A percentile compares a stretch with the other conserved stretches of the same genome.
Conservation (phyloP, 2,329 filamentous ascomycete genomes). For the Colletotrichum horii region DNA sequence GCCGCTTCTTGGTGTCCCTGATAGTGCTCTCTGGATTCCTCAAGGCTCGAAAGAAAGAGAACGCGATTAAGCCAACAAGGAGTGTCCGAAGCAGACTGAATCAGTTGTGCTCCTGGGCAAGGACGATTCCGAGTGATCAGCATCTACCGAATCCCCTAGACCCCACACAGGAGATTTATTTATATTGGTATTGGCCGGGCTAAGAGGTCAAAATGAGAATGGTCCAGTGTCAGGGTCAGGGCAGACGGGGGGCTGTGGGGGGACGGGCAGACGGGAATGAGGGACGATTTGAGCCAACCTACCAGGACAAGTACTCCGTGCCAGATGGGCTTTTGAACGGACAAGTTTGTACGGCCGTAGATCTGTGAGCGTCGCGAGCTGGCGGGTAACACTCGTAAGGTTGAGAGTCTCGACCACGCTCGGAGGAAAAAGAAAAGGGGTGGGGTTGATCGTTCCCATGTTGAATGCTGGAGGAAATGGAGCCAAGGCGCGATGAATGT, state of each 20-base stretch:
- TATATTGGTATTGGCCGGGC: constrained; percentile 13
- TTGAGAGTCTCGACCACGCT: not conserved
- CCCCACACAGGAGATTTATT: constrained; percentile 16
- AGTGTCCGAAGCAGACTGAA: constrained; percentile 4
- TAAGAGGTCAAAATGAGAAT: not conserved
- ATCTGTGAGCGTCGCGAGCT: not conserved
- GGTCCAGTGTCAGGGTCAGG: not conserved
- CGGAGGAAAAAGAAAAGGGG: not conserved
- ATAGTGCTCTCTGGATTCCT: not conserved
- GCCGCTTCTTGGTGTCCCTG: not conserved
- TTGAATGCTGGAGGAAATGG: not conserved
- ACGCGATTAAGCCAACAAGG: not conserved
- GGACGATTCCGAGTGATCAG: constrained; percentile 15
- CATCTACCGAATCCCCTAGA: constrained; percentile 11
- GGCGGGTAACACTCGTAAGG: not conserved
- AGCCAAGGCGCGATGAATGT: not conserved
- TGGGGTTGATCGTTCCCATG: not conserved
- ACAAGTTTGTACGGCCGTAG: not conserved
- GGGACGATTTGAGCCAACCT: not conserved
- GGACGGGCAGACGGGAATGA: not conserved
- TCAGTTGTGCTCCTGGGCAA: constrained; percentile 2
- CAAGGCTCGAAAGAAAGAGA: not conserved
- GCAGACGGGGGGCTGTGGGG: constrained; percentile 9
- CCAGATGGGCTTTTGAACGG: not conserved
- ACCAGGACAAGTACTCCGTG: not conserved